These are phyloP conservation scores for Wickerhamomyces chambardii DNA, from an alignment of 805 yeast genomes.

Conservation along the genomic window DNA sequence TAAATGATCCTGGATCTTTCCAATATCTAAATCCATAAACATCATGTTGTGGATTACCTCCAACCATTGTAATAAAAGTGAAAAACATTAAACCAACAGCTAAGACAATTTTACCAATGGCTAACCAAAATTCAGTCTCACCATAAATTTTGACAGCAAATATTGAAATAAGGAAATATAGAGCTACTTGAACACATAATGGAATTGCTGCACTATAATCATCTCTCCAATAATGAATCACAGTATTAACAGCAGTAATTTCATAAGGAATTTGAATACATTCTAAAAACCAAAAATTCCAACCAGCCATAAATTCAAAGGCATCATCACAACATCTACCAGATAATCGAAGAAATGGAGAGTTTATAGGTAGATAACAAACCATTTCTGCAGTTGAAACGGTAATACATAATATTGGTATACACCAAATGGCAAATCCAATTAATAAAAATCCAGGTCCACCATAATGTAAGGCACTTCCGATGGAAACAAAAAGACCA, in stretches of 20 bases:
- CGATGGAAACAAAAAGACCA: constrained; percentile 68
- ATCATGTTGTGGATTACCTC: constrained; percentile 74
- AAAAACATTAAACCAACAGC: constrained; percentile 71
- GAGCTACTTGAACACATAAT: constrained; percentile 51
- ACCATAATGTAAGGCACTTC: constrained; percentile 50
- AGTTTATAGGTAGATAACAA: constrained; percentile 63
- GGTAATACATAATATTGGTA: constrained; percentile 60
- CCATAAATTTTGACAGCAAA: constrained; percentile 74
- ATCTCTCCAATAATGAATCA: constrained; percentile 74
- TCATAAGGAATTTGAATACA: constrained; percentile 79
- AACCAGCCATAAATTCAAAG: constrained; percentile 65
- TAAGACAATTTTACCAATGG: constrained; percentile 63
- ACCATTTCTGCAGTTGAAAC: constrained; percentile 74
- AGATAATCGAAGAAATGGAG: constrained; percentile 70
- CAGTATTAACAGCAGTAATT: constrained; percentile 70
- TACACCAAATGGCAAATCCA: constrained; percentile 59
- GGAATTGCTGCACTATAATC: constrained; percentile 69
- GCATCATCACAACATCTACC: constrained; percentile 74
- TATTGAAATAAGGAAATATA: constrained; percentile 56
- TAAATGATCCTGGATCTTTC: constrained; percentile 47
- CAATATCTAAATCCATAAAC: constrained; percentile 52
- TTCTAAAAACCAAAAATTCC: constrained; percentile 72
- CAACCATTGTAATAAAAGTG: constrained; percentile 77
- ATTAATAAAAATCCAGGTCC: constrained; percentile 67
- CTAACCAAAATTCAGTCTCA: constrained; percentile 74